Base-by-base conservation (phyloP, 2,329 filamentous ascomycete species). In the Bipolaris oryzae region DNA sequence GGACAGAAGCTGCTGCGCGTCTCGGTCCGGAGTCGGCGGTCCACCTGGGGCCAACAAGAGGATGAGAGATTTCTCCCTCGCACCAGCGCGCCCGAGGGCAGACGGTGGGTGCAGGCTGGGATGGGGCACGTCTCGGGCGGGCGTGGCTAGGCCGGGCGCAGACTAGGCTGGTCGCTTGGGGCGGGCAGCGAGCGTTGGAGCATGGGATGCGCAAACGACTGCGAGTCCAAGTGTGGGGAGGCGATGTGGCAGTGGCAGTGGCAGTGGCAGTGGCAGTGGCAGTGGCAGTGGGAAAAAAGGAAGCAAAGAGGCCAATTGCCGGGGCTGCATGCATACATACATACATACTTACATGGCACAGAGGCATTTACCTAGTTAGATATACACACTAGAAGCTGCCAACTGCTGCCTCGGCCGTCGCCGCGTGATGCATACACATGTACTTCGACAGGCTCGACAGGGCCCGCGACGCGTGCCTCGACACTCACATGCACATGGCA, bases 121-220 rank as follows among this genome's bases (percentile, higher is more conserved):
- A 45, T 48, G 58, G 37, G 52, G 56, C 64, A 50, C 47, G 51
- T 43, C 50, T 45, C 42, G 51, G 21, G 31, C 38, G 37, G 35
- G 42, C n/a, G 6, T 45, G 43, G 55, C 69, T 69, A 71, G 57
- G 47, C 62, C 61, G 52, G 44, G 60, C 50, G 33, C 46, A 66
- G 64, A 35, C 45, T 65, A 65, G 67, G 39, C 43, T 35, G 43
- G 49, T 62, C 61, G 62, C 62, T 65, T 62, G 55, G 39, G 58
- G 63, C 61, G 57, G 58, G 55, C 42, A 31, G 42, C 44, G 41
- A 18, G 43, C 28, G 44, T 39, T 28, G 38, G 38, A 38, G 60
- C 52, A 50, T 58, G 55, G 43, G 10, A 51, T 55, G 31, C 45
- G 48, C 33, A 23, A 23, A 45, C 23, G 13, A 18, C 43, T 33